phyloP scores from a whole-genome alignment of 164 flowering plant genomes.

The Piper betle region DNA sequence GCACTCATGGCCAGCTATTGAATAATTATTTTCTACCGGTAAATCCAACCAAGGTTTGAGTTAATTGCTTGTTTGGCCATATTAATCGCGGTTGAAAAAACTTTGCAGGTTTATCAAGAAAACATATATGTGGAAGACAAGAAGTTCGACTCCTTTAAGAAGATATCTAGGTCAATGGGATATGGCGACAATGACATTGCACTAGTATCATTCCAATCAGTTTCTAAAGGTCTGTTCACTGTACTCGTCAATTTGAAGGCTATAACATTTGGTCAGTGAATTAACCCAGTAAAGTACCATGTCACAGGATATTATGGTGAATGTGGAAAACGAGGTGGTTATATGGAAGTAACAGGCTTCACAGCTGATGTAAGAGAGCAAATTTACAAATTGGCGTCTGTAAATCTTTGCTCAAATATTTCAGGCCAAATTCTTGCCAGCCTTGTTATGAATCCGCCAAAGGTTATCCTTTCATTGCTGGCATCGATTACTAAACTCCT shows the following conservation, averaged over 20 bases:
- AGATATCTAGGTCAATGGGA: slow-evolving; percentile 83
- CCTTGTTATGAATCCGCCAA: slow-evolving; percentile 97
- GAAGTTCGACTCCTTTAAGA: slow-evolving; percentile 87
- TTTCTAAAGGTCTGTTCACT: slow-evolving; percentile 63
- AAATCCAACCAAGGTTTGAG: too few species aligned
- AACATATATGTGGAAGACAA: slow-evolving; percentile 87
- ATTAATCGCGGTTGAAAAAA: neutral
- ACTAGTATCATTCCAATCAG: slow-evolving; percentile 88
- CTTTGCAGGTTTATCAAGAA: slow-evolving; percentile 84
- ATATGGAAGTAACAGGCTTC: slow-evolving; percentile 98
- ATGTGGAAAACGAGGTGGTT: slow-evolving; percentile 99
- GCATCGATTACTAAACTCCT: too few species aligned
- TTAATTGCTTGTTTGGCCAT: too few species aligned
- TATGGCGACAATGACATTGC: slow-evolving; percentile 75
- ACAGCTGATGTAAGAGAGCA: slow-evolving; percentile 71
- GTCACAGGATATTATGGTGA: slow-evolving; percentile 81
- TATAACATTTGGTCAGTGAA: neutral
- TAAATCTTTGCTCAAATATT: slow-evolving; percentile 90
- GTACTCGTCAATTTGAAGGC: too few species aligned
- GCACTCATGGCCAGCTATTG: too few species aligned
- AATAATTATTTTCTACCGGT: too few species aligned
- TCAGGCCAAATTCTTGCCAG: slow-evolving; percentile 98
- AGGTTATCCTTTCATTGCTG: slow-evolving; percentile 28
- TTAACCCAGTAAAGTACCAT: neutral
- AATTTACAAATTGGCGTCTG: slow-evolving; percentile 93